phyloP scores from a whole-genome alignment of 1,284 basidiomycete genomes.

The Exobasidium rhododendri region DNA sequence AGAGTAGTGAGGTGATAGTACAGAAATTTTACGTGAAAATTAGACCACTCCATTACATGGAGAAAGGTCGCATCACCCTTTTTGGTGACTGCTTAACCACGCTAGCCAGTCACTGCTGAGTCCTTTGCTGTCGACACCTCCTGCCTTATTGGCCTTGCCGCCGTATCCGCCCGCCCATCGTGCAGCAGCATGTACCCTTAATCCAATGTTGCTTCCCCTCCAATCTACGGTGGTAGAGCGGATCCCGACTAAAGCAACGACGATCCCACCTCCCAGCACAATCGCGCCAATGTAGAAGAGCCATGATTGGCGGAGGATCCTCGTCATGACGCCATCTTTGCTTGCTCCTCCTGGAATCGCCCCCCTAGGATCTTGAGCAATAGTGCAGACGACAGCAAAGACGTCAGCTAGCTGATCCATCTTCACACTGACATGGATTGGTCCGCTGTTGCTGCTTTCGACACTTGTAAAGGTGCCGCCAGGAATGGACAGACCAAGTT shows the following conservation, averaged over 20 bases:
- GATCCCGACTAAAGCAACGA: conserved; percentile 3
- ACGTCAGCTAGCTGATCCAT: conserved; percentile 82
- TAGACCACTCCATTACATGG: too few species aligned
- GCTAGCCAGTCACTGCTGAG: neutral
- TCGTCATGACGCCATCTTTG: conserved; percentile 5
- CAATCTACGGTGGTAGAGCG: neutral
- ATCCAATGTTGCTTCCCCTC: neutral
- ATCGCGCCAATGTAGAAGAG: conserved; percentile 2
- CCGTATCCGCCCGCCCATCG: neutral
- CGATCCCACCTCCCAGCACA: conserved; percentile 7
- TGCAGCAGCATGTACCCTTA: neutral
- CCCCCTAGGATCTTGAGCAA: conserved; percentile 60
- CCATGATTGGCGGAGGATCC: conserved; percentile 5
- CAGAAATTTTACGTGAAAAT: too few species aligned
- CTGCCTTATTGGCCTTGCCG: neutral
- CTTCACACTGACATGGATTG: conserved; percentile 61
- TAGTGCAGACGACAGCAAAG: conserved; percentile 76
- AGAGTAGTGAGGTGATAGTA: too few species aligned
- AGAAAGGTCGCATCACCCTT: neutral
- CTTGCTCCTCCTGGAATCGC: conserved; percentile 24
- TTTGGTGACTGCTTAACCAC: neutral
- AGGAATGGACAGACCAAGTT: conserved; percentile 47
- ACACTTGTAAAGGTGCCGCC: conserved; percentile 1
- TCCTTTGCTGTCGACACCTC: neutral
- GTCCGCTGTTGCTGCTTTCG: conserved; percentile 23